Conservation (phyloP, 371 early-diverging fungal species). For the Mucor lusitanicus region DNA sequence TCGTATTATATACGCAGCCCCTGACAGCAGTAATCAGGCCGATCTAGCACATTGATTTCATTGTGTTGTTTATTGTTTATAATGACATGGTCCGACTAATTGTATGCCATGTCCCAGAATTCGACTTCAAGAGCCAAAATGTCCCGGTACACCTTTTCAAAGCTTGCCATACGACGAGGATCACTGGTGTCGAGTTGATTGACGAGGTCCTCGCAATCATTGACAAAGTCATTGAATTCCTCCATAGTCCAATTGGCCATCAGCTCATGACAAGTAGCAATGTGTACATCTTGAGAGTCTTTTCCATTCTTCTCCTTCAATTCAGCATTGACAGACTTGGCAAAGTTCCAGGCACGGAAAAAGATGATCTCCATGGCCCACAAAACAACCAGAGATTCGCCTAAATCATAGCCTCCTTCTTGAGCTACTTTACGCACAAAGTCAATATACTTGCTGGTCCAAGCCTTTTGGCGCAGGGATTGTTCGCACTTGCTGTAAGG, state of each 20-base stretch:
- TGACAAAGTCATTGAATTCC: slow-evolving; percentile 25
- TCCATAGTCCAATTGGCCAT: slow-evolving; percentile 25
- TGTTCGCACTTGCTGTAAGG: neutral
- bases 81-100: neutral
- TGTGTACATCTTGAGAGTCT: slow-evolving; percentile 3
- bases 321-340: slow-evolving; percentile 5
- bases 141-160: slow-evolving; percentile 22
- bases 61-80: no score
- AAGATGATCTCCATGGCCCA: slow-evolving; percentile 36
- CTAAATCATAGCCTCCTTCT: slow-evolving; percentile 26
- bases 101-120: slow-evolving; percentile 31
- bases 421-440: slow-evolving; percentile 27
- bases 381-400: slow-evolving; percentile 25
- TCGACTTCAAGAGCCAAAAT: slow-evolving; percentile 23
- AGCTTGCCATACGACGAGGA: slow-evolving; percentile 15
- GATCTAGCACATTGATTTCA: neutral
- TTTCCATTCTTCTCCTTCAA: neutral
- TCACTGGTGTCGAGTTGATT: slow-evolving; percentile 12
- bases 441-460: slow-evolving; percentile 24
- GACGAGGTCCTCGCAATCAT: slow-evolving; percentile 21
- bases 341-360: slow-evolving; percentile 22
- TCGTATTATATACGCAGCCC: neutral
- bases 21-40: neutral
- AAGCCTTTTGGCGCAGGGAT: slow-evolving; percentile 8
- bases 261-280: slow-evolving; percentile 21